Base-by-base conservation (phyloP, 2,329 filamentous ascomycete genomes). In the Aureobasidium vineae region DNA sequence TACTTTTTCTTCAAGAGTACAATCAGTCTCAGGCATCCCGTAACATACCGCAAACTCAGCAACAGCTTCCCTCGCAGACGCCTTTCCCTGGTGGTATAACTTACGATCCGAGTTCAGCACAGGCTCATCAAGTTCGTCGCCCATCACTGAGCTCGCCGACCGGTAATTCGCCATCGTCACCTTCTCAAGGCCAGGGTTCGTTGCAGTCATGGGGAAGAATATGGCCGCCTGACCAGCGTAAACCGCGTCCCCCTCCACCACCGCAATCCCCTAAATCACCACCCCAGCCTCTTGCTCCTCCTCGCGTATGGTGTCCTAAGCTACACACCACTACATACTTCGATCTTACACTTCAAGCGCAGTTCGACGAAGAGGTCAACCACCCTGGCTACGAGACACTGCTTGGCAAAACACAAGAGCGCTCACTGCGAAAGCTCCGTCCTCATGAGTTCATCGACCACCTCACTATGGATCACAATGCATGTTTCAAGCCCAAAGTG, bases 401-500 rank as follows among this genome's bases (percentile, higher is more conserved):
- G 3, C 7, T 47, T n/a, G 23, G 31, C 0, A 33, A 10, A 6
- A 31, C 33, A 2, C 41, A 38, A 23, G 13, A 23, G 5, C 43
- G 40, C 11, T 19, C 41, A 11, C 2, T 47, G 3, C n/a, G 2
- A 15, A 36, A 26, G 19, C 33, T 63, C 3, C 45, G 28, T n/a
- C 45, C 59, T 6, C 59, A 63, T 11, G 31, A 28, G 21, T 63
- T 63, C 23, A 21, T 63, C 13, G 59, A 63, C 10, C 3, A 52
- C 5, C 45, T 63, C 13, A 63, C 59, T 16, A 23, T 52, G 13
- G 45, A 63, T 2, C 23, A 50, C 45, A 52, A 63, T 7, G 21
- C 10, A 2, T 38, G 11, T 19, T 52, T 33, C 45, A 40, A 41
- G 16, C 36, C 59, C 2, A 8, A 19, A 28, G 36, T 19, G 13